A percentile compares a stretch with the other conserved stretches of the same genome.
Conservation (phyloP, 805 yeast genomes). For the Ogataea methanolica region DNA sequence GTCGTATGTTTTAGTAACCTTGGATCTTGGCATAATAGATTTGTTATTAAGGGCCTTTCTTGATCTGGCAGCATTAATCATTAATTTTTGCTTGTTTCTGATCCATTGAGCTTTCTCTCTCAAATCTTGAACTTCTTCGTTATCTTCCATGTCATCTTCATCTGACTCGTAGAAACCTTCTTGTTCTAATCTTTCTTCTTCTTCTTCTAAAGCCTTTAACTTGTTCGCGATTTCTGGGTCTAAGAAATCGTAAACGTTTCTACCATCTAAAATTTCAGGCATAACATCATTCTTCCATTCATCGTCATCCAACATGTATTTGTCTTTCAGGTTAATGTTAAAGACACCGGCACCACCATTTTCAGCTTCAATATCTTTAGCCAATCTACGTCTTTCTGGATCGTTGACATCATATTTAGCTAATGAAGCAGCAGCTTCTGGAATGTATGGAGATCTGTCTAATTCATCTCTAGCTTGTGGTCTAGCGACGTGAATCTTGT, state of each 20-base stretch:
- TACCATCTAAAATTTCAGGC: constrained; percentile 96
- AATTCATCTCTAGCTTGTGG: constrained; percentile 88
- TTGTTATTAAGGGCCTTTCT: constrained; percentile 84
- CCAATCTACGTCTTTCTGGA: constrained; percentile 75
- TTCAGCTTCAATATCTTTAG: constrained; percentile 86
- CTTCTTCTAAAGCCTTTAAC: constrained; percentile 92
- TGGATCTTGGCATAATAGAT: constrained; percentile 87
- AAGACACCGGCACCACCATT: constrained; percentile 99
- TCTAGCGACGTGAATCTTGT: constrained; percentile 90
- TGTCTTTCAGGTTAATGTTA: constrained; percentile 89
- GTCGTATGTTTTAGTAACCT: constrained; percentile 64
- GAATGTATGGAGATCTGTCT: constrained; percentile 75
- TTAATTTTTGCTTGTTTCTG: constrained; percentile 88
- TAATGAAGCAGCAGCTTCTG: constrained; percentile 60
- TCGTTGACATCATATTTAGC: constrained; percentile 73
- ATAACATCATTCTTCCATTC: constrained; percentile 96
- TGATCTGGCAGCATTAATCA: constrained; percentile 83
- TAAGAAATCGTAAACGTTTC: constrained; percentile 93
- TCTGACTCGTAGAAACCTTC: constrained; percentile 97
- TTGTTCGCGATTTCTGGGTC: constrained; percentile 94
- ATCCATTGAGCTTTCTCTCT: constrained; percentile 92
- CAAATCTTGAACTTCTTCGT: constrained; percentile 61
- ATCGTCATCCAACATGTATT: constrained; percentile 87
- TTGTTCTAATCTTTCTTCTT: constrained; percentile 87
- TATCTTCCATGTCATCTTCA: constrained; percentile 53